Base-by-base conservation (phyloP, 2,329 filamentous ascomycete genomes). In the Aspergillus caelatus region DNA sequence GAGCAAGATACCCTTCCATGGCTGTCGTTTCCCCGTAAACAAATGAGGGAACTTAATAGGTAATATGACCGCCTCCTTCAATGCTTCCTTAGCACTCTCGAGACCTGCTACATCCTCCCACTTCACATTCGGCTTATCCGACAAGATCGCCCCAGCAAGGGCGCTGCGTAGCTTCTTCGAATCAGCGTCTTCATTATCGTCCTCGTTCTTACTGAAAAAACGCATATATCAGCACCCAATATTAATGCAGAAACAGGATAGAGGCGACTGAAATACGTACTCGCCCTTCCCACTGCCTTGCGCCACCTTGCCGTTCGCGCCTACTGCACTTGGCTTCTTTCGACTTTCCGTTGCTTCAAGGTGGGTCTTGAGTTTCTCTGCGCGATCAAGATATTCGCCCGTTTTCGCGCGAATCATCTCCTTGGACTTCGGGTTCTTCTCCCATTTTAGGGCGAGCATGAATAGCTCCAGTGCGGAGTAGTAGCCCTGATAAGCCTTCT, bases 391-490 rank as follows among this genome's bases (percentile, higher is more conserved):
- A 84, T 99, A 99, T 77, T 97, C 94, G 72, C 86, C 91, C 23
- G 94, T 93, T 84, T 98, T 98, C 72, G 91, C 89, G 71, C 95
- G 91, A 79, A 99, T 97, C 87, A 97, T 96, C 77, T 96, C 93
- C 84, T 98, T 98, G 68, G 93, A 94, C 72, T 94, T 94, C 67
- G 91, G 89, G 82, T 97, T 98, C 87, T 98, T 99, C 83, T 99
- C 95, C 94, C 94, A 99, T 85, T 99, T 99, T 65, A 99, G 86
- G 39, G 95, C 95, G 65, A 98, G 91, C 91, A 99, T 97, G 85
- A 98, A 99, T 63, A 98, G 88, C 81, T 99, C 94, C 71, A 99
- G 91, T 58, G 94, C 90, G 71, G 93, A 90, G 84, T 97, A 97
- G 87, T 99, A 99, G 67, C 91, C 86, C 77, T 97, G 92, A 79